Conservation (phyloP, 805 yeast species). For the Ogataea methylovora region DNA sequence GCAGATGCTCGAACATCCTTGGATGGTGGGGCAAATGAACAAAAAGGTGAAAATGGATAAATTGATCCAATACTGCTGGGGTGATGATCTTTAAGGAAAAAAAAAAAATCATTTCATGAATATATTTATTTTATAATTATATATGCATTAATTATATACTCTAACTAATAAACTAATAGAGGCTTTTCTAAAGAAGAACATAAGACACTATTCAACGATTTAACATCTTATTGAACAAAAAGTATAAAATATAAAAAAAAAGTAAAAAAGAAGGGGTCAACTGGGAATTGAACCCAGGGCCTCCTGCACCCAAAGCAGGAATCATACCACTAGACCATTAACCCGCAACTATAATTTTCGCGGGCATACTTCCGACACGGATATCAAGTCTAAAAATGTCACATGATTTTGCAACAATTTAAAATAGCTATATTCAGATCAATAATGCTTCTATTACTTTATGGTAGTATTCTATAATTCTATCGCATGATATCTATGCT, state of each 20-base stretch:
- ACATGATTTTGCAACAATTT: too few relatives aligned
- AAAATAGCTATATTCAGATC: too few relatives aligned
- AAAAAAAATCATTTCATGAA: not conserved
- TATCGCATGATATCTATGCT: too few relatives aligned
- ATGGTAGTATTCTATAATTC: too few relatives aligned
- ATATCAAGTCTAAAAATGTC: too few relatives aligned
- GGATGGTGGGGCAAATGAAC: constrained; percentile 74
- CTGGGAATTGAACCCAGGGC: constrained; percentile 5
- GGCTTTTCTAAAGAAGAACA: not conserved
- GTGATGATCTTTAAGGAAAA: constrained; percentile 5
- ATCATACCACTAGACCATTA: constrained; percentile 4
- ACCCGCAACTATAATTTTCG: not conserved
- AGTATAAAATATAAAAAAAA: not conserved
- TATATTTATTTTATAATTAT: too few relatives aligned
- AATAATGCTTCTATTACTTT: too few relatives aligned
- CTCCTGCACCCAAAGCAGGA: constrained; percentile 6
- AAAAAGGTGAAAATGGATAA: constrained; percentile 78
- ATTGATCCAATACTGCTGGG: constrained; percentile 75
- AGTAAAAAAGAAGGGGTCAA: constrained; percentile 1
- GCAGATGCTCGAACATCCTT: constrained; percentile 90
- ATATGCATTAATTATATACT: too few relatives aligned
- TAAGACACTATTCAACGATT: not conserved
- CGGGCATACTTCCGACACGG: too few relatives aligned
- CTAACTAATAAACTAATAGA: too few relatives aligned
- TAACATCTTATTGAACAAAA: not conserved